Conservation (phyloP, 176 grass and related monocot species). For the Eremochloa ophiuroides region DNA sequence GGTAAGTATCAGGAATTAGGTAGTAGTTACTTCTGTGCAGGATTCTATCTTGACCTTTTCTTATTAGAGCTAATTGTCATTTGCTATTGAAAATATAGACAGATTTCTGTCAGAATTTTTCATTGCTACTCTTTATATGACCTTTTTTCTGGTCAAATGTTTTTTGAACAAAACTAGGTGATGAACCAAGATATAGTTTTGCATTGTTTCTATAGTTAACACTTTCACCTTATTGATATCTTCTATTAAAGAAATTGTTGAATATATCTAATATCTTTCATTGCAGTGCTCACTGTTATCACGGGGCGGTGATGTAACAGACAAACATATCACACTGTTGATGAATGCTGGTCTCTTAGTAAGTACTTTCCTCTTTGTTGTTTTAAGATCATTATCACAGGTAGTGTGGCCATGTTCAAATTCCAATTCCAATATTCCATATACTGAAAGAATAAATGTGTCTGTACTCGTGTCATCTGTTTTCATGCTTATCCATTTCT, state of each 20-base stretch:
- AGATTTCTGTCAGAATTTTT: neutral
- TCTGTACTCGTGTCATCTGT: neutral
- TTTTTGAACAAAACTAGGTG: neutral
- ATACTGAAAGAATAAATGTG: neutral
- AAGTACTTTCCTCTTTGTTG: conserved; percentile 36
- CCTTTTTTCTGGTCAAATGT: neutral
- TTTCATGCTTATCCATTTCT: neutral
- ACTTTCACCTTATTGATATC: neutral
- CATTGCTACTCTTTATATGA: conserved; percentile 5
- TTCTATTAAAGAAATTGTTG: neutral
- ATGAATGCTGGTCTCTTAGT: conserved; percentile 85
- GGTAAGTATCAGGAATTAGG: conserved; percentile 29
- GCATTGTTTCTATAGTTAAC: neutral
- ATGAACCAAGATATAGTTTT: conserved; percentile 5
- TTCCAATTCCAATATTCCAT: neutral
- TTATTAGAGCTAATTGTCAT: neutral
- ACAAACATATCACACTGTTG: conserved; percentile 72
- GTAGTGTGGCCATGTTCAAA: neutral
- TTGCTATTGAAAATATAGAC: conserved; percentile 8
- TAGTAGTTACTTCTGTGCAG: conserved; percentile 9
- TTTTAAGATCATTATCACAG: neutral
- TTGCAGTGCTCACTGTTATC: conserved; percentile 79
- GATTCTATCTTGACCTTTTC: conserved; percentile 11
- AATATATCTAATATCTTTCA: conserved; percentile 13
- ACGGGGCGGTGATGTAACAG: conserved; percentile 55